Percentiles rank a stretch among this genome's conserved stretches.
Evolutionary conservation across 805 yeast species (phyloP).

Genomic region (Starmera caribaea): DNA sequence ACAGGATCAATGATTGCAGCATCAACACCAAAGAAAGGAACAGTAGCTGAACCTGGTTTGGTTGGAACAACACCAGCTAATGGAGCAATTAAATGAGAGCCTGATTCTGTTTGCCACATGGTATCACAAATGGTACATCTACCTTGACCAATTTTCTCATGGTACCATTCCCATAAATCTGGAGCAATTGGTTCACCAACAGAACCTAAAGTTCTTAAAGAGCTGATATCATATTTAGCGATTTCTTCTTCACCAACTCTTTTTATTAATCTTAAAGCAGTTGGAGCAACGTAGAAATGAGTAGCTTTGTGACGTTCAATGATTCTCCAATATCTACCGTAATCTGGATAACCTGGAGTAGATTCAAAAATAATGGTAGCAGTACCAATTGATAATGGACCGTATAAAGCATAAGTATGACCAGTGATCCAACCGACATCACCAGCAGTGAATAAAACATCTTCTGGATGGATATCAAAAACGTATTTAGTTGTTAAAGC

Average conservation of each 20-base stretch:
- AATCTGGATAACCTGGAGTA: slow-evolving; percentile 79
- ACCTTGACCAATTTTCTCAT: slow-evolving; percentile 59
- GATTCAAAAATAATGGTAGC: slow-evolving; percentile 80
- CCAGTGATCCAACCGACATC: slow-evolving; percentile 93
- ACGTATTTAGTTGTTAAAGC: slow-evolving; percentile 63
- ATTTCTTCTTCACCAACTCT: slow-evolving; percentile 62
- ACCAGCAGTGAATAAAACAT: slow-evolving; percentile 76
- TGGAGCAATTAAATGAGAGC: slow-evolving; percentile 72
- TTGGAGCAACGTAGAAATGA: slow-evolving; percentile 80
- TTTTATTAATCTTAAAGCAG: slow-evolving; percentile 68
- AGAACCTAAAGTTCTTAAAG: slow-evolving; percentile 66
- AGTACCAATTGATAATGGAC: slow-evolving; percentile 68
- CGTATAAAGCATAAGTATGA: slow-evolving; percentile 75
- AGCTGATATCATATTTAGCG: slow-evolving; percentile 49
- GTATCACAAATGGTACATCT: slow-evolving; percentile 72
- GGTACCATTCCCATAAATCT: slow-evolving; percentile 84
- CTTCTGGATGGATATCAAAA: slow-evolving; percentile 69
- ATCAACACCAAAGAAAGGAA: slow-evolving; percentile 78
- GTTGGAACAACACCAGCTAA: slow-evolving; percentile 70
- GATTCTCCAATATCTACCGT: slow-evolving; percentile 73
- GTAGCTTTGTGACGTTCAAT: slow-evolving; percentile 62
- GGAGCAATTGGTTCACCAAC: slow-evolving; percentile 85
- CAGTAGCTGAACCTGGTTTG: slow-evolving; percentile 79
- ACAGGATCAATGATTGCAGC: slow-evolving; percentile 68
- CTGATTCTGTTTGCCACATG: slow-evolving; percentile 86